Percentiles rank a stretch among this genome's conserved stretches.
phyloP scores from a whole-genome alignment of 2,329 filamentous ascomycete genomes.

The Penicillium capsulatum region DNA sequence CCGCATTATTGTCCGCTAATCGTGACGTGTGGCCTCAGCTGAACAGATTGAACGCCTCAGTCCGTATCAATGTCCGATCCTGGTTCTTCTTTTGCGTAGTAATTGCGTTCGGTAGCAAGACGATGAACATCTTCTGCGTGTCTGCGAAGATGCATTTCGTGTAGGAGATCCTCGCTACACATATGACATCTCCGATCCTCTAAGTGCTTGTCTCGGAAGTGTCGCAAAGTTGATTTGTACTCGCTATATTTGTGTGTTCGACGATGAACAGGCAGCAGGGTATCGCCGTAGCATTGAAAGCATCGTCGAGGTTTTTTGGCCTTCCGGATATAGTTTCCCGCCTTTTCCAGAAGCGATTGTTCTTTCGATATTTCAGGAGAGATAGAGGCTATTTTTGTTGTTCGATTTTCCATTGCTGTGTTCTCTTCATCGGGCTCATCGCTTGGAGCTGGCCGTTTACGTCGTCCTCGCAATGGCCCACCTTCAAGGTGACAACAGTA shows the following conservation, averaged over 20 bases:
- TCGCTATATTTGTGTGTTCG: constrained; percentile 13
- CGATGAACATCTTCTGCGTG: constrained; percentile 11
- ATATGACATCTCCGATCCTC: constrained; percentile 16
- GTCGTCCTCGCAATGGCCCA: constrained; percentile 6
- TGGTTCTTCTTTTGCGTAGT: constrained; percentile 3
- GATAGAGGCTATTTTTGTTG: constrained; percentile 5
- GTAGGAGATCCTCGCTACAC: constrained; percentile 12
- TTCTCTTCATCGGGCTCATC: constrained; percentile 6
- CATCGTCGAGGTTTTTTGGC: constrained; percentile 13
- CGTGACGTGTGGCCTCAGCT: no score
- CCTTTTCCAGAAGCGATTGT: constrained; percentile 9
- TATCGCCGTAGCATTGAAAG: constrained; percentile 16
- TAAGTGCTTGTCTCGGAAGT: constrained; percentile 16
- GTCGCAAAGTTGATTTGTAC: constrained; percentile 3
- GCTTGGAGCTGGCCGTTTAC: constrained; percentile 7
- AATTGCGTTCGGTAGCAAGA: constrained; percentile 4
- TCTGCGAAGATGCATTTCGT: constrained; percentile 20
- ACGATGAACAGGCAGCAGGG: constrained; percentile 6
- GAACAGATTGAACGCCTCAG: no score
- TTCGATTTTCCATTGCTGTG: constrained; percentile 1
- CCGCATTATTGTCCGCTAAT: no score
- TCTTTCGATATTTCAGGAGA: constrained; percentile 3
- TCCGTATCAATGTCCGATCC: constrained; percentile 7
- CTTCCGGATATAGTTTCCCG: constrained; percentile 10
- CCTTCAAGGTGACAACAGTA: constrained; percentile 13